Conservation (phyloP, 495 filamentous ascomycete genomes). For the Podospora appendiculata region DNA sequence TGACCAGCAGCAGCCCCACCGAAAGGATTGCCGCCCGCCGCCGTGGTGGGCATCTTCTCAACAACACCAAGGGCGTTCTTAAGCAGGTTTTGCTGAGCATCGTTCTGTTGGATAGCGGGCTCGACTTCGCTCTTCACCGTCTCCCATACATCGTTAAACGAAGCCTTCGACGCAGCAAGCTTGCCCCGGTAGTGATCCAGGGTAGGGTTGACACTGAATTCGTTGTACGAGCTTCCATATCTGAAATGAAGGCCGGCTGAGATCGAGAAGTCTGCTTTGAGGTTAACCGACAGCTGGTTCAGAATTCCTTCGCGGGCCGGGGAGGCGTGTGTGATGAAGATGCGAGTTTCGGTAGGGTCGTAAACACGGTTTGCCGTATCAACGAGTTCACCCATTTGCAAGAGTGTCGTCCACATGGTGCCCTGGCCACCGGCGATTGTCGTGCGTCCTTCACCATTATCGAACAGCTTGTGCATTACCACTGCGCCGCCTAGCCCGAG, state of each 20-base stretch:
- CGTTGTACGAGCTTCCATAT: slow-evolving; percentile 98
- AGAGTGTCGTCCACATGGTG: slow-evolving; percentile 98
- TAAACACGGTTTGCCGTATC: slow-evolving; percentile 98
- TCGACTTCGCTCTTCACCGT: slow-evolving; percentile 94
- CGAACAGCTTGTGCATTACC: slow-evolving; percentile 99
- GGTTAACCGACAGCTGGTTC: slow-evolving; percentile 94
- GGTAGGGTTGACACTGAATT: slow-evolving; percentile 97
- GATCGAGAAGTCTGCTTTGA: slow-evolving; percentile 98
- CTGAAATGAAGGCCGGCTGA: slow-evolving; percentile 98
- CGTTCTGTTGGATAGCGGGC: slow-evolving; percentile 84
- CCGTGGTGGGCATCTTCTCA: slow-evolving; percentile 89
- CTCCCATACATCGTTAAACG: slow-evolving; percentile 99
- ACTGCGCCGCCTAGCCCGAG: slow-evolving; percentile 93
- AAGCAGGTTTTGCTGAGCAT: slow-evolving; percentile 82
- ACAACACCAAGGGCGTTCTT: slow-evolving; percentile 87
- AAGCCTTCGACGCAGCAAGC: slow-evolving; percentile 97
- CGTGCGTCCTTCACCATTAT: slow-evolving; percentile 95
- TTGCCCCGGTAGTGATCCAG: slow-evolving; percentile 98
- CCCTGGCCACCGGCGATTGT: slow-evolving; percentile 98
- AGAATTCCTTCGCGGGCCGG: slow-evolving; percentile 94
- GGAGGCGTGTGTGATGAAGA: slow-evolving; percentile 96
- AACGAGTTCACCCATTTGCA: slow-evolving; percentile 98
- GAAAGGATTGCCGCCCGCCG: slow-evolving; percentile 93
- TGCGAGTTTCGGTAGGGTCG: slow-evolving; percentile 94
- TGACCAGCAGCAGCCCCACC: slow-evolving; percentile 72